A percentile compares a stretch with the other conserved stretches of the same genome.
phyloP scores from a whole-genome alignment of 495 filamentous ascomycete species.

The Alectoria sarmentosa region DNA sequence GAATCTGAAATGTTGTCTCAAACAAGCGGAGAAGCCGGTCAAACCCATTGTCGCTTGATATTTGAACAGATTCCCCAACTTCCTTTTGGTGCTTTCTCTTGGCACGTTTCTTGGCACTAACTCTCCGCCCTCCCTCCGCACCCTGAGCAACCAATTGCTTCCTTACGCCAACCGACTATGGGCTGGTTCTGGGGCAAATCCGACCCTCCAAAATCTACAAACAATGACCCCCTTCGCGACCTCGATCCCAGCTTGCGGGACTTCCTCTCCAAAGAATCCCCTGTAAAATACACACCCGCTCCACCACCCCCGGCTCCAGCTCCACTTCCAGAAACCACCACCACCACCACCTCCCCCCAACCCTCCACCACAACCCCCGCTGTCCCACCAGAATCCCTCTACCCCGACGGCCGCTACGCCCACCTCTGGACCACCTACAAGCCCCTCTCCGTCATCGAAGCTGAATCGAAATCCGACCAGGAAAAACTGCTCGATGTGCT shows the following conservation, averaged over 20 bases:
- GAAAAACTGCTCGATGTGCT: conserved; percentile 70
- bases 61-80: too few relatives aligned
- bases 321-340: conserved; percentile 13
- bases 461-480: conserved; percentile 57
- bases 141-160: background rate
- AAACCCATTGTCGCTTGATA: too few relatives aligned
- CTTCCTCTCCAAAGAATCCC: conserved; percentile 77
- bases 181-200: conserved; percentile 63
- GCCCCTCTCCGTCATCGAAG: conserved; percentile 56
- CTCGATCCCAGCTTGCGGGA: conserved; percentile 80
- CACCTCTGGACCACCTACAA: conserved; percentile 88
- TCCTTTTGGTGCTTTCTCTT: too few relatives aligned
- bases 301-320: conserved; percentile 27
- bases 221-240: conserved; percentile 65
- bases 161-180: conserved; percentile 35
- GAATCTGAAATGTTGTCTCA: too few relatives aligned
- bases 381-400: conserved; percentile 51
- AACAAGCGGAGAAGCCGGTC: too few relatives aligned
- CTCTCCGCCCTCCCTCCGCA: too few relatives aligned
- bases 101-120: too few relatives aligned
- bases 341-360: conserved; percentile 23
- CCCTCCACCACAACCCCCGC: conserved; percentile 32
- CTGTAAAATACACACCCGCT: conserved; percentile 59
- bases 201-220: conserved; percentile 31
- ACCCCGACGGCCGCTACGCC: conserved; percentile 81